A percentile compares a stretch with the other conserved stretches of the same genome.
These are phyloP conservation scores for Candolleomyces eurysporus DNA, from an alignment of 768 basidiomycete genomes.

Conservation along the genomic window DNA sequence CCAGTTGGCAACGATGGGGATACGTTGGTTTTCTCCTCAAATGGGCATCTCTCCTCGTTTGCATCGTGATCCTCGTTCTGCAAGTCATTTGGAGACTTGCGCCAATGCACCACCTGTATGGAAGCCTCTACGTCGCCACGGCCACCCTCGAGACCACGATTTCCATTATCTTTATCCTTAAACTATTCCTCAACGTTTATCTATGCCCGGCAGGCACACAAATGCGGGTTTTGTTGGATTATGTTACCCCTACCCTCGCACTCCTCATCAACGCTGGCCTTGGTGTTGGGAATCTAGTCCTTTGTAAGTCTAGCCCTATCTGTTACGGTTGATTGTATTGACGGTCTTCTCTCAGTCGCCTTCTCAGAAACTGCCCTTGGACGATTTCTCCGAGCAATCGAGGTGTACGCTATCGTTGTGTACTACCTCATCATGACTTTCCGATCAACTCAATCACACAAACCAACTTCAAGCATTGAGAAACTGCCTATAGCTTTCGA, in stretches of 20 bases:
- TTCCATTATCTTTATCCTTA: conserved; percentile 59
- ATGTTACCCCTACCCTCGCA: conserved; percentile 49
- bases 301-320: conserved; percentile 45
- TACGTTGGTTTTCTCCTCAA: conserved; percentile 50
- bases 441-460: conserved; percentile 12
- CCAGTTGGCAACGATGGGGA: conserved; percentile 68
- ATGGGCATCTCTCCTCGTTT: conserved; percentile 44
- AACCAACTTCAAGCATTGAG: neutral
- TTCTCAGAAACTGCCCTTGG: conserved; percentile 71
- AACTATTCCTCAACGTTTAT: conserved; percentile 57
- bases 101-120: conserved; percentile 32
- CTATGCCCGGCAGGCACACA: conserved; percentile 38
- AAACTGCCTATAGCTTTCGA: neutral
- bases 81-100: conserved; percentile 65
- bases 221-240: conserved; percentile 44
- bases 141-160: conserved; percentile 56
- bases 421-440: conserved; percentile 51
- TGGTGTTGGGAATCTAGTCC: conserved; percentile 53
- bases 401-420: conserved; percentile 62
- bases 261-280: conserved; percentile 51
- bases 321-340: neutral
- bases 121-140: conserved; percentile 56
- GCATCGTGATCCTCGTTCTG: conserved; percentile 48
- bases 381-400: conserved; percentile 62
- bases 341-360: conserved; percentile 38